phyloP scores from a whole-genome alignment of 2,329 filamentous ascomycete genomes.

The Ceratocystis destructans region DNA sequence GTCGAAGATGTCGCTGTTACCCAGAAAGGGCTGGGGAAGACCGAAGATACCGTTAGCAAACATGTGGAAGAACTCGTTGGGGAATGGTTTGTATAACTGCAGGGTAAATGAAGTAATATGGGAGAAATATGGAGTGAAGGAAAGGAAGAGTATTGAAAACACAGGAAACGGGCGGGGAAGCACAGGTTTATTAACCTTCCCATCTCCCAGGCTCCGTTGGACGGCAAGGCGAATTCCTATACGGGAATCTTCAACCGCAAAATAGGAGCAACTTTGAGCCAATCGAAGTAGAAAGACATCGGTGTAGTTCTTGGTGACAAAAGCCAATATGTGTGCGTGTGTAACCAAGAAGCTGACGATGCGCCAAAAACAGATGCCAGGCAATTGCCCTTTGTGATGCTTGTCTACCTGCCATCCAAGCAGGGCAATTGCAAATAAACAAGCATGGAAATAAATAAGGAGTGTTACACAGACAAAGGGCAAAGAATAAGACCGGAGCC shows the following conservation, averaged over 20 bases:
- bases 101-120: not conserved
- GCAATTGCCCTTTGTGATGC: not conserved
- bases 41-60: conserved; percentile 3
- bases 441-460: not conserved
- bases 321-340: not conserved
- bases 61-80: not conserved
- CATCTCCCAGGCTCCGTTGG: not conserved
- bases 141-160: not conserved
- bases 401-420: not conserved
- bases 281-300: not conserved
- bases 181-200: not conserved
- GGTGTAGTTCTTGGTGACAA: not conserved
- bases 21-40: conserved; percentile 29
- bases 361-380: not conserved
- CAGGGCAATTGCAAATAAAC: conserved; percentile 1
- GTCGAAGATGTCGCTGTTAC: conserved; percentile 56
- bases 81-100: not conserved
- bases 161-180: not conserved
- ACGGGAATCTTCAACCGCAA: not conserved
- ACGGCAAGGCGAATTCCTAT: not conserved
- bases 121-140: not conserved
- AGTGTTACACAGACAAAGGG: not conserved
- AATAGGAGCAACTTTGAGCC: not conserved
- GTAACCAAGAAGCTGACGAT: not conserved
- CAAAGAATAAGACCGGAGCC: not conserved